Evolutionary conservation across 73 alveolate species (phyloP), one percentile per base, ranked within the genome.

Genomic region (Durusdinium trenchii): DNA sequence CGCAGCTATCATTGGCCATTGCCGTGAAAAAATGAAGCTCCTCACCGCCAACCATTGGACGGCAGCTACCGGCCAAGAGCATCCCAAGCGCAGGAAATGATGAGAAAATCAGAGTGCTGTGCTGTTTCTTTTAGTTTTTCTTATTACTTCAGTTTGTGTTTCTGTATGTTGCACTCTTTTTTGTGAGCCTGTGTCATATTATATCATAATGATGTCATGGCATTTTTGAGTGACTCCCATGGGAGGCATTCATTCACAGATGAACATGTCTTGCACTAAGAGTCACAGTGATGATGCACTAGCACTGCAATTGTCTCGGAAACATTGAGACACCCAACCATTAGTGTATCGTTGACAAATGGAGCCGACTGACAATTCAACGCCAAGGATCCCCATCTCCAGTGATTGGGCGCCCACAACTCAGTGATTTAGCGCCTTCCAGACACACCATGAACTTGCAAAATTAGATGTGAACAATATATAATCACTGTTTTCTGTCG

Each of bases 371-470:
- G 69, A 57, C 69, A 57, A 57, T 57, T 57, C 69, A 57, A 57
- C 69, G 69, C 69, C 23, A 14, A 57, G 23, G 69, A 57, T 14
- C 69, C 69, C 69, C 69, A 57, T 57, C 69, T 57, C 69, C 69
- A 57, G 69, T 57, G 69, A 57, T 57, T 57, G 69, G 69, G 69
- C 69, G 69, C 69, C 69, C 69, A 57, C 69, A 57, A 57, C 69
- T 57, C 69, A 57, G 69, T 14, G 23, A 57, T 23, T 57, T 10
- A 57, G 69, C 69, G 69, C 69, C 69, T 57, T 57, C 69, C 69
- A 57, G 69, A 57, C 69, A 57, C 69, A 57, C 69, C 69, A 57
- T 57, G 69, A 57, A 57, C 69, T 57, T 57, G 69, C 69, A 57
- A 57, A 57, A 14, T 57, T 57, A 57, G 69, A 57, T 57, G 69